A percentile compares a stretch with the other conserved stretches of the same genome.
phyloP scores from a whole-genome alignment of 2,329 filamentous ascomycete species.

The Paecilomyces fulvus region DNA sequence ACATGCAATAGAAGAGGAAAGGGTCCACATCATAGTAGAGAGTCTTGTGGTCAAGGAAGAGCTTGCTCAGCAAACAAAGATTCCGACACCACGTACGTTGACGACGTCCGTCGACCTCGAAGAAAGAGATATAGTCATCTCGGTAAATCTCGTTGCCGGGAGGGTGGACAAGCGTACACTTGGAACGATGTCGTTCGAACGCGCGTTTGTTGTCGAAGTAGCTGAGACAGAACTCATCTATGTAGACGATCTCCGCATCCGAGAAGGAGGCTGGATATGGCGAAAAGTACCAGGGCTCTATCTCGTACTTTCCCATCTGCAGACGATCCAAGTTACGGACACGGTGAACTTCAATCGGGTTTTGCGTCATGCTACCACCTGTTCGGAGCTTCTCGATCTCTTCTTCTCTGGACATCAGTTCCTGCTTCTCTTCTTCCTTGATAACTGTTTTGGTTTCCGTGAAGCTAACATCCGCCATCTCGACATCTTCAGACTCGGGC shows the following conservation, averaged over 20 bases:
- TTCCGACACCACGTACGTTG: conserved; percentile 99
- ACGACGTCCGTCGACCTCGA: conserved; percentile 93
- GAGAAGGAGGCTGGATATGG: conserved; percentile 87
- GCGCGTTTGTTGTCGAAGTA: conserved; percentile 80
- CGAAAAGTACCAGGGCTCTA: conserved; percentile 98
- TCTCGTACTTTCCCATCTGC: conserved; percentile 84
- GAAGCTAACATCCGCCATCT: conserved; percentile 34
- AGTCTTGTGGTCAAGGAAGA: conserved; percentile 97
- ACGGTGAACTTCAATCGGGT: conserved; percentile 90
- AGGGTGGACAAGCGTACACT: conserved; percentile 85
- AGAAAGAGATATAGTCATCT: conserved; percentile 82
- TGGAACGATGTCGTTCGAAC: conserved; percentile 76
- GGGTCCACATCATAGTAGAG: conserved; percentile 97
- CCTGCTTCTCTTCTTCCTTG: conserved; percentile 29
- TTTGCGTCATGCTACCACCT: conserved; percentile 96
- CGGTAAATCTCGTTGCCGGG: conserved; percentile 98
- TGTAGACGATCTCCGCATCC: conserved; percentile 82
- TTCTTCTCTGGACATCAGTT: conserved; percentile 59
- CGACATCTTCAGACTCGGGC: conserved; percentile 31
- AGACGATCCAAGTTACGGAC: conserved; percentile 91
- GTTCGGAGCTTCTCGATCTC: conserved; percentile 95
- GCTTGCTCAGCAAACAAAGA: conserved; percentile 85
- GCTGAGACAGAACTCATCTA: conserved; percentile 92
- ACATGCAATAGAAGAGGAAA: conserved; percentile 95
- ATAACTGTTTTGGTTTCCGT: conserved; percentile 22